phyloP scores from a whole-genome alignment of 164 flowering plant genomes.

The Vitis amurensis region DNA sequence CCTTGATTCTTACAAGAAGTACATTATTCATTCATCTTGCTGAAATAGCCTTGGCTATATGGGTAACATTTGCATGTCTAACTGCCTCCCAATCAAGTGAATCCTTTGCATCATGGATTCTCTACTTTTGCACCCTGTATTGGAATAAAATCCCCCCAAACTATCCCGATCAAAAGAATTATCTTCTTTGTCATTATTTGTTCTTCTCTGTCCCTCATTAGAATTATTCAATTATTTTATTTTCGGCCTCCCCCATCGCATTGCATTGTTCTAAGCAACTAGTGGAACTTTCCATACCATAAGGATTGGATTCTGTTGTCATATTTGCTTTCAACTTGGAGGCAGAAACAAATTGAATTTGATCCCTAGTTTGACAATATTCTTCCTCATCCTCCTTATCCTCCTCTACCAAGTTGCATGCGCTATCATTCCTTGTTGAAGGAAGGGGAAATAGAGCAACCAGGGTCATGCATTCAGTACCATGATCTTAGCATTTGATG shows the following conservation, averaged over 20 bases:
- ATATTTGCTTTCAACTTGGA: too few species aligned
- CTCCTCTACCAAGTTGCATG: slow-evolving; percentile 8
- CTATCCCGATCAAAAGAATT: slow-evolving; percentile 29
- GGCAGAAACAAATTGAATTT: too few species aligned
- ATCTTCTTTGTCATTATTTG: slow-evolving; percentile 2
- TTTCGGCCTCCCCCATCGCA: not conserved
- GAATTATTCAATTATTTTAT: too few species aligned
- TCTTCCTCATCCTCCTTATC: not conserved
- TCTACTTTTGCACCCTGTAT: slow-evolving; percentile 28
- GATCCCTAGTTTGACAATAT: not conserved
- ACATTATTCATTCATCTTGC: slow-evolving; percentile 66
- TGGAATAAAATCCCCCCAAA: slow-evolving; percentile 9
- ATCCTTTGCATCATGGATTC: slow-evolving; percentile 37
- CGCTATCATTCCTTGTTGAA: slow-evolving; percentile 5
- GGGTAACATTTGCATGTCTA: slow-evolving; percentile 46
- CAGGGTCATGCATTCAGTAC: slow-evolving; percentile 48
- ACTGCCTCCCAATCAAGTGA: slow-evolving; percentile 78
- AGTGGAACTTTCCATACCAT: not conserved
- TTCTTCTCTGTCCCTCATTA: not conserved
- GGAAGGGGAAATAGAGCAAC: slow-evolving; percentile 50
- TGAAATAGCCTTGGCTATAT: slow-evolving; percentile 57
- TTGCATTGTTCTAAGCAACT: not conserved
- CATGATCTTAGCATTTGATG: too few species aligned
- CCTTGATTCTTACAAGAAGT: slow-evolving; percentile 75
- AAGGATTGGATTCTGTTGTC: too few species aligned